Evolutionary conservation across 108 stramenopile species (phyloP).

Genomic region (Fistulifera pelliculosa): DNA sequence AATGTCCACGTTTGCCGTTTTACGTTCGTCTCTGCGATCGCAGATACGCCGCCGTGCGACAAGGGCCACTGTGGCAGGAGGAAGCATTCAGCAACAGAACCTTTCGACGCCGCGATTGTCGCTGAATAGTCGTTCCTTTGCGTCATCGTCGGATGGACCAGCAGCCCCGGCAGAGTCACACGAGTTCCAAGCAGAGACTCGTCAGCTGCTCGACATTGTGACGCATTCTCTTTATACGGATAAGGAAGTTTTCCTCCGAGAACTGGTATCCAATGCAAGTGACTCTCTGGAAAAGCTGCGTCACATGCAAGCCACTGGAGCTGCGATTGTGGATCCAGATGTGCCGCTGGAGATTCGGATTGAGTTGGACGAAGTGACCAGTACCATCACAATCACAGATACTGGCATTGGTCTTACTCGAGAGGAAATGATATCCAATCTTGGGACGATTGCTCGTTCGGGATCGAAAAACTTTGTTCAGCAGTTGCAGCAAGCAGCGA

Average conservation of each 20-base stretch:
- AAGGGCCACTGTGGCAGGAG: no score
- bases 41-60: no score
- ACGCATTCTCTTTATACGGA: conserved; percentile 98
- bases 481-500: conserved; percentile 25
- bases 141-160: no score
- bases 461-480: conserved; percentile 92
- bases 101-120: no score
- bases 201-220: conserved; percentile 82
- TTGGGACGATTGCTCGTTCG: conserved; percentile 95
- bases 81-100: no score
- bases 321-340: conserved; percentile 29
- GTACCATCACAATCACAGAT: conserved; percentile 90
- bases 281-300: conserved; percentile 96
- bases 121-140: no score
- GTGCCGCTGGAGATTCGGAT: conserved; percentile 74
- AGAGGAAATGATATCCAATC: conserved; percentile 82
- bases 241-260: conserved; percentile 97
- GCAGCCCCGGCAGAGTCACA: conserved; percentile 1
- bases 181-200: conserved; percentile 94
- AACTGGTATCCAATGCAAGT: conserved; percentile 93
- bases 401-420: conserved; percentile 93
- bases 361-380: conserved; percentile 71
- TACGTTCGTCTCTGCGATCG: no score
- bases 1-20: no score
- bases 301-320: conserved; percentile 61